These are phyloP conservation scores for Kwoniella newhampshirensis DNA, from an alignment of 768 basidiomycete species.

Conservation along the genomic window DNA sequence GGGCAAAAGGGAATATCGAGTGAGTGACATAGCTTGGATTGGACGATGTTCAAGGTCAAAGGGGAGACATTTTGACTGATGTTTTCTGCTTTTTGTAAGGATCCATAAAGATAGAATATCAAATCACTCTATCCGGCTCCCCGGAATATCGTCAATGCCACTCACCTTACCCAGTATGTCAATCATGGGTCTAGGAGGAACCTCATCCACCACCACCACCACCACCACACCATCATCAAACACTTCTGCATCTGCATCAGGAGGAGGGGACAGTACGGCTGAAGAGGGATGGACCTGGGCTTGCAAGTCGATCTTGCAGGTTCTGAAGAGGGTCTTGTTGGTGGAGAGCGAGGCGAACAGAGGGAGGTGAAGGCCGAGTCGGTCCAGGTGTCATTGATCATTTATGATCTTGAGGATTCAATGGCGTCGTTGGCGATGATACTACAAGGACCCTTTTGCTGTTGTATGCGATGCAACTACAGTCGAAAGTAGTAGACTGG, in stretches of 20 bases:
- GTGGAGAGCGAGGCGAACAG: conserved; percentile 50
- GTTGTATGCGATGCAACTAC: no score
- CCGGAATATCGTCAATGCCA: conserved; percentile 63
- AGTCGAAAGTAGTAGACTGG: no score
- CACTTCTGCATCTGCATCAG: conserved; percentile 6
- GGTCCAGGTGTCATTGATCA: no score
- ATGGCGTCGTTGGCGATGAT: no score
- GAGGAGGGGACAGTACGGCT: conserved; percentile 54
- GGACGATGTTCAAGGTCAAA: not conserved
- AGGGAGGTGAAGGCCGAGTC: not conserved
- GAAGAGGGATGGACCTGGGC: conserved; percentile 96
- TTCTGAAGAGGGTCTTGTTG: conserved; percentile 49
- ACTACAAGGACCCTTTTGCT: no score
- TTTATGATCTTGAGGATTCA: no score
- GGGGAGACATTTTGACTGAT: no score
- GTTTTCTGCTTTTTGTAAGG: conserved; percentile 55
- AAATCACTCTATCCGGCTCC: conserved; percentile 87
- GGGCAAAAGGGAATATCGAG: conserved; percentile 75
- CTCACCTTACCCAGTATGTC: conserved; percentile 36
- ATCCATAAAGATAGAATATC: conserved; percentile 93
- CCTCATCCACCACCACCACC: not conserved
- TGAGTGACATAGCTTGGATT: conserved; percentile 55
- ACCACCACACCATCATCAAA: conserved; percentile 1
- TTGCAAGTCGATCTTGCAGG: conserved; percentile 74
- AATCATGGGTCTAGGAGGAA: conserved; percentile 36